A percentile compares a stretch with the other conserved stretches of the same genome.
Conservation (phyloP, 2,329 filamentous ascomycete species). For the Pleoardoris graminearum region DNA sequence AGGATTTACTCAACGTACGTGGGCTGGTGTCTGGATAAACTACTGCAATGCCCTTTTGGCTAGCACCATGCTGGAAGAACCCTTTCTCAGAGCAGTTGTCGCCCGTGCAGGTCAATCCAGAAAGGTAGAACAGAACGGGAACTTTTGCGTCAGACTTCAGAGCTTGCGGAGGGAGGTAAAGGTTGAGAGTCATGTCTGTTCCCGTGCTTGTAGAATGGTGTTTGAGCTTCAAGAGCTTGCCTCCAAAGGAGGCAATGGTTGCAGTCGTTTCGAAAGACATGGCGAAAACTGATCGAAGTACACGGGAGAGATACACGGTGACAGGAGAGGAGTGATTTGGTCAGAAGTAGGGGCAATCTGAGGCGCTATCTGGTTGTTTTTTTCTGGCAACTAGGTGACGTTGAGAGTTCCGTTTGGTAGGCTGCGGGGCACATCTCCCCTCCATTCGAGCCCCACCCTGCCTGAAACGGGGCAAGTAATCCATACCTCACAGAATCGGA, state of each 20-base stretch:
- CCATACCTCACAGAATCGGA: conserved; percentile 30
- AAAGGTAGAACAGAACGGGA: conserved; percentile 89
- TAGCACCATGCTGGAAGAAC: conserved; percentile 86
- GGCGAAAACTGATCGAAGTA: conserved; percentile 18
- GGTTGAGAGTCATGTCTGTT: conserved; percentile 89
- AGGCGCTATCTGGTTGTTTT: conserved; percentile 14
- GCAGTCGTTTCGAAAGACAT: conserved; percentile 84
- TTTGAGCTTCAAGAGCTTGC: conserved; percentile 90
- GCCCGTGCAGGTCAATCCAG: conserved; percentile 90
- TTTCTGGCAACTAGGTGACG: conserved; percentile 32
- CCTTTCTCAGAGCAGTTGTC: conserved; percentile 78
- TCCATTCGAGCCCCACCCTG: conserved; percentile 36
- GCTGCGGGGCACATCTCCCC: conserved; percentile 38
- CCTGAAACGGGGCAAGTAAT: conserved; percentile 29
- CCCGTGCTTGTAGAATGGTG: conserved; percentile 78
- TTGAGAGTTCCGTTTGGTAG: conserved; percentile 26
- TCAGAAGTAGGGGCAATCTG: conserved; percentile 6
- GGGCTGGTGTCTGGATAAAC: conserved; percentile 95
- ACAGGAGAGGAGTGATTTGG: conserved; percentile 12
- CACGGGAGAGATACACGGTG: conserved; percentile 18
- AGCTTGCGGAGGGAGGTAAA: conserved; percentile 82
- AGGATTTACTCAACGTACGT: conserved; percentile 54
- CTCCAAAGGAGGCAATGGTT: conserved; percentile 88
- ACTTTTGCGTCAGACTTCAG: conserved; percentile 62
- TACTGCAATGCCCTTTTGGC: conserved; percentile 81